phyloP scores from a whole-genome alignment of 1,284 basidiomycete genomes.

The Moesziomyces antarcticus region DNA sequence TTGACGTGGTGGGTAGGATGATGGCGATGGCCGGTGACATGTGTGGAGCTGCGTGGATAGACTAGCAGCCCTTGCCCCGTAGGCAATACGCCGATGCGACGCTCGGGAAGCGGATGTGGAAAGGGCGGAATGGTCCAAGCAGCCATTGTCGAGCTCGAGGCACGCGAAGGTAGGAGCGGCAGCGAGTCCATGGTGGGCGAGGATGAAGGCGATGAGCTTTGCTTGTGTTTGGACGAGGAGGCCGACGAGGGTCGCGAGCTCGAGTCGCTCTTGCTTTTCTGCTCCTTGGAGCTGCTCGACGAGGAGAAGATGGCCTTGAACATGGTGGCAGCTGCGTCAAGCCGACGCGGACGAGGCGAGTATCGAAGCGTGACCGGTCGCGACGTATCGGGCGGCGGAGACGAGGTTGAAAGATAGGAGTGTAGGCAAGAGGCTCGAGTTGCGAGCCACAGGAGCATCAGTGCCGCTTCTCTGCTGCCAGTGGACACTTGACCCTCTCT shows the following conservation, averaged over 20 bases:
- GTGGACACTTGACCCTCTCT: too few species aligned
- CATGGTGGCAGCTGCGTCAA: constrained; percentile 11
- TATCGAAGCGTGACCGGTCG: neutral
- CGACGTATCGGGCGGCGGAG: neutral
- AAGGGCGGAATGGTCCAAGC: constrained; percentile 51
- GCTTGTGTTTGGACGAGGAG: constrained; percentile 8
- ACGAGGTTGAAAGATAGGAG: constrained; percentile 8
- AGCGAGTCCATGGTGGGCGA: constrained; percentile 16
- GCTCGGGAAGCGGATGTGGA: constrained; percentile 49
- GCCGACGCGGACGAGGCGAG: neutral
- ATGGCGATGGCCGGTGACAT: constrained; percentile 1
- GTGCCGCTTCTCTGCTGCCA: too few species aligned
- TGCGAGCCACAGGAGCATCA: neutral
- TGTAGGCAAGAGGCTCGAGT: constrained; percentile 8
- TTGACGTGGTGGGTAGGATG: constrained; percentile 16
- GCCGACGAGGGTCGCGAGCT: constrained; percentile 1
- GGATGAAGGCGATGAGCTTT: constrained; percentile 7
- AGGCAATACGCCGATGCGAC: constrained; percentile 37
- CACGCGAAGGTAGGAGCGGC: constrained; percentile 16
- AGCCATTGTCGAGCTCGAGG: constrained; percentile 31
- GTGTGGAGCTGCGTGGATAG: constrained; percentile 29
- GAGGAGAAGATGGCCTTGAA: constrained; percentile 41
- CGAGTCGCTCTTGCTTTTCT: constrained; percentile 2
- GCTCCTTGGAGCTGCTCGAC: constrained; percentile 20
- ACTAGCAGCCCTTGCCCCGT: constrained; percentile 44